Conservation (phyloP, 1,284 basidiomycete species). For the Polyporus tsugae region DNA sequence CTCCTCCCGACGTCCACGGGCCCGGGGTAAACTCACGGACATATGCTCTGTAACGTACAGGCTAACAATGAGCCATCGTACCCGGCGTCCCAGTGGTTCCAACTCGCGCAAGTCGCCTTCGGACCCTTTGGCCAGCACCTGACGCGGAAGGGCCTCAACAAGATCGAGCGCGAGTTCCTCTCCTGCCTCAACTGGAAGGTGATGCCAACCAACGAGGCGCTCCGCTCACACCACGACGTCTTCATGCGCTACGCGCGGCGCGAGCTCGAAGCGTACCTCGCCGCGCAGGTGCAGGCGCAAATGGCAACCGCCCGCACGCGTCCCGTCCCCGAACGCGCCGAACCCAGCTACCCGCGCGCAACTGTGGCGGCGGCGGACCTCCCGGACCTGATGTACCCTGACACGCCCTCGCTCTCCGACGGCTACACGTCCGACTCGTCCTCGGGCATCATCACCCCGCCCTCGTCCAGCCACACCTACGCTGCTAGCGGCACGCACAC, state of each 20-base stretch:
- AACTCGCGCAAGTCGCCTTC: neutral
- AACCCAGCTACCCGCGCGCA: neutral
- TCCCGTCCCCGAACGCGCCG: conserved; percentile 7
- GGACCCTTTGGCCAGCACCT: conserved; percentile 3
- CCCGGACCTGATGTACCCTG: conserved; percentile 29
- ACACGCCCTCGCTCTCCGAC: conserved; percentile 23
- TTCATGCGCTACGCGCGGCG: conserved; percentile 39
- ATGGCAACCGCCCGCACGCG: neutral
- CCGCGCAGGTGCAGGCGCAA: neutral
- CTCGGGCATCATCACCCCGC: conserved; percentile 24
- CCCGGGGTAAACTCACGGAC: neutral
- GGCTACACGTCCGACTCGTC: conserved; percentile 12
- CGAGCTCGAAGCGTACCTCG: neutral
- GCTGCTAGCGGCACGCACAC: neutral
- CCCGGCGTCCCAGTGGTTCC: neutral
- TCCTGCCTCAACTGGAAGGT: conserved; percentile 69
- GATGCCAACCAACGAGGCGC: conserved; percentile 58
- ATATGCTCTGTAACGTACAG: conserved; percentile 50
- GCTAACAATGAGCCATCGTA: conserved; percentile 55
- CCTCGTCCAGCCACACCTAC: neutral
- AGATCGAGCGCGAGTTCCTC: conserved; percentile 71
- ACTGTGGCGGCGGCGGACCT: neutral
- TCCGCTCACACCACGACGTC: conserved; percentile 59
- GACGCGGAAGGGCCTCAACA: neutral
- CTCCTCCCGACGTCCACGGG: conserved; percentile 10